Base-by-base conservation (phyloP, 345 rosid species). In the Cardamine resedifolia region DNA sequence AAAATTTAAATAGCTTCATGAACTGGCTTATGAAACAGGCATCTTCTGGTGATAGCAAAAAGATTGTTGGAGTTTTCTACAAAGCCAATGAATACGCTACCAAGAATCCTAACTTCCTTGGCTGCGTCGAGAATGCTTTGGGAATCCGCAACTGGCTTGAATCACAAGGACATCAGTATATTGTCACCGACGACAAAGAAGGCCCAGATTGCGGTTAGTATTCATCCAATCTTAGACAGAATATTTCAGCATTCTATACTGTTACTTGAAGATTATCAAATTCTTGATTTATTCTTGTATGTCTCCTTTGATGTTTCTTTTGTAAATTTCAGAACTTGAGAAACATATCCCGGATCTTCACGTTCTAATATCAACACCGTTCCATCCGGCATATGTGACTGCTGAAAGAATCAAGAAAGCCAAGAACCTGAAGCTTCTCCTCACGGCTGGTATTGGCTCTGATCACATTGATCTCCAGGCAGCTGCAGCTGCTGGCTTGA, bases 41-140 rank as follows among this genome's bases (percentile, higher is more conserved):
- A 66, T 83, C 95, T 70, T 58, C 91, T 5, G 92, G 83, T 38
- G 79, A 76, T n/a, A 85, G 88, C 84, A 89, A 89, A 74, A 94
- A 94, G 85, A 90, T 94, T 30, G 97, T 90, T 50, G 98, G 98
- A 3, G 98, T 94, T 56, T 94, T 94, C 81, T 94, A 94, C 87
- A 94, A 94, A 83, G 98, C 86, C 67, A 81, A 89, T 28, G 92
- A 90, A 72, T 89, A 87, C 56, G 93, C 88, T 63, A 15, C 83
- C 11, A 77, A 56, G 84, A 89, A 91, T 63, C 97, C 97, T 15
- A 86, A 91, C 66, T 89, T 94, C 71, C 73, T 91, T 39, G 95
- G 97, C 28, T 86, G 90, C 23, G 88, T 80, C 20, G 98, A 94
- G 81, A 72, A 85, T 68, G 94, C 86, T 3, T 77, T 89, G 68